These are phyloP conservation scores for Bremia lactucae DNA, from an alignment of 352 stramenopile species.

Conservation along the genomic window DNA sequence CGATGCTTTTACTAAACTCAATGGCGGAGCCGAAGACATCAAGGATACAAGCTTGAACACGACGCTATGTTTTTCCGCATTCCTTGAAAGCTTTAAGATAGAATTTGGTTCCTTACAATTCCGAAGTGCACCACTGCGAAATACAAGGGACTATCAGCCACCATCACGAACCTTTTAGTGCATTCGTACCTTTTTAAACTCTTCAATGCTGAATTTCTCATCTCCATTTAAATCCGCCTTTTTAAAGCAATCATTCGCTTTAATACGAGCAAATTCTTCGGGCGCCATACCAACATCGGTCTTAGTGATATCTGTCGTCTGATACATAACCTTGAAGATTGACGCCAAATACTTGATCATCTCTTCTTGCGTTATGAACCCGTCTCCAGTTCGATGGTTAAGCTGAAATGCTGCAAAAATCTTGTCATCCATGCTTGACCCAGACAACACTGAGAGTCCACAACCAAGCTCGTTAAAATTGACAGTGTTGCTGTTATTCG, in stretches of 20 bases:
- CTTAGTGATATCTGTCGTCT: conserved; percentile 70
- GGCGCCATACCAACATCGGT: conserved; percentile 63
- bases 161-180: neutral
- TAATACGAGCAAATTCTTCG: conserved; percentile 70
- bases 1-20: no score
- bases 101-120: conserved; percentile 11
- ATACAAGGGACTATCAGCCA: conserved; percentile 1
- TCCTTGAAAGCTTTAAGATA: neutral
- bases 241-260: conserved; percentile 77
- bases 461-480: conserved; percentile 82
- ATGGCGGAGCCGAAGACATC: no score
- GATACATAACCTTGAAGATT: conserved; percentile 86
- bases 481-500: conserved; percentile 75
- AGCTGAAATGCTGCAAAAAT: conserved; percentile 77
- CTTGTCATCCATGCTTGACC: conserved; percentile 81
- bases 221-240: conserved; percentile 77
- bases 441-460: conserved; percentile 73
- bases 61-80: neutral
- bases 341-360: conserved; percentile 85
- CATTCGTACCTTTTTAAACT: conserved; percentile 78
- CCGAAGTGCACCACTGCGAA: conserved; percentile 31
- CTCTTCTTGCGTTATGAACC: conserved; percentile 78
- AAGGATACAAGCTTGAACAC: no score
- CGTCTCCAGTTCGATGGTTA: conserved; percentile 79
- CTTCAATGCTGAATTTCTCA: conserved; percentile 79